Evolutionary conservation across 2,329 filamentous ascomycete genomes (phyloP).

Genomic region (Hymenoscyphus fructigenus): DNA sequence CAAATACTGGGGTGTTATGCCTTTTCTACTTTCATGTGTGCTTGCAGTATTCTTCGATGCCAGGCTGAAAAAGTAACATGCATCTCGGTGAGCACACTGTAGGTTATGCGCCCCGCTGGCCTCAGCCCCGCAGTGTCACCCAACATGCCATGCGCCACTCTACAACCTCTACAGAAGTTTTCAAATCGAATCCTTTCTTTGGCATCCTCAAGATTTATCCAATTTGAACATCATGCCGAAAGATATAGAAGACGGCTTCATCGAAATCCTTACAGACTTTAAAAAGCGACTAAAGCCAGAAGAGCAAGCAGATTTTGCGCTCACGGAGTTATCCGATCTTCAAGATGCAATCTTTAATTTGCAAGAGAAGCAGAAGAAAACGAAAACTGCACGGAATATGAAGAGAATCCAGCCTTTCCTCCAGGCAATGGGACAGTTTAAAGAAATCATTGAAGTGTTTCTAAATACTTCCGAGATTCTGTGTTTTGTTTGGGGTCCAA

Average conservation of each 20-base stretch:
- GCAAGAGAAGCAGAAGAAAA: neutral
- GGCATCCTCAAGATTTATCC: too few relatives aligned
- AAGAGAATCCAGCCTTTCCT: neutral
- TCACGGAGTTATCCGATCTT: neutral
- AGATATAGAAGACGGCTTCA: neutral
- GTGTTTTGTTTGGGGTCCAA: neutral
- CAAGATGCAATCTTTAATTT: neutral
- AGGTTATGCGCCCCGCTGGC: too few relatives aligned
- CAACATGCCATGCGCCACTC: too few relatives aligned
- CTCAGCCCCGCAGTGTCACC: too few relatives aligned
- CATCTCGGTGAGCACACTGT: too few relatives aligned
- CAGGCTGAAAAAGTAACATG: too few relatives aligned
- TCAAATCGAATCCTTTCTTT: too few relatives aligned
- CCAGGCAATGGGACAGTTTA: neutral
- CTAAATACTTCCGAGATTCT: neutral
- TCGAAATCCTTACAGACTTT: neutral
- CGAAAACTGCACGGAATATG: neutral
- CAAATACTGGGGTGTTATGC: too few relatives aligned
- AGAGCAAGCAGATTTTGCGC: neutral
- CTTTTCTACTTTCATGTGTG: too few relatives aligned
- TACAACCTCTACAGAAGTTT: too few relatives aligned
- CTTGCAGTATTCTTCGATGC: too few relatives aligned
- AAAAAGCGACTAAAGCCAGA: neutral
- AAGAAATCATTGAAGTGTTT: neutral
- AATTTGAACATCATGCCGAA: too few relatives aligned